These are phyloP conservation scores for Plasmodium falciparum DNA, from an alignment of 169 alveolate species.

Conservation along the genomic window DNA sequence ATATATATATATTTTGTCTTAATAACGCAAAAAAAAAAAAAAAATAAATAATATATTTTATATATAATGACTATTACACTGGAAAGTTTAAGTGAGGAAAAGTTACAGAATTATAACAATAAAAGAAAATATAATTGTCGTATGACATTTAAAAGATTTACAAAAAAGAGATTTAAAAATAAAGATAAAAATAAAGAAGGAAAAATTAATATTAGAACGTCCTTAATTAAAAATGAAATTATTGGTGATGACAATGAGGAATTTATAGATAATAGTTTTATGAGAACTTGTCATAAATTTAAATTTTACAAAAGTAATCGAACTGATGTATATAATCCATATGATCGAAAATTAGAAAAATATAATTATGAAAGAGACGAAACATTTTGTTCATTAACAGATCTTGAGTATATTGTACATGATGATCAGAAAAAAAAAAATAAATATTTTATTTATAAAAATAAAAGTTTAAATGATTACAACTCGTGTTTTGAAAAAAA, in stretches of 20 bases:
- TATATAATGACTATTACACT: slow-evolving; percentile 69
- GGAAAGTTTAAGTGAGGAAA: slow-evolving; percentile 36
- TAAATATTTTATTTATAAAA: slow-evolving; percentile 62
- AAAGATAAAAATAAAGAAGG: slow-evolving; percentile 69
- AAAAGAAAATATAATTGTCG: slow-evolving; percentile 70
- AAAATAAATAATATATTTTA: neutral
- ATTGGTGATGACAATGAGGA: slow-evolving; percentile 74
- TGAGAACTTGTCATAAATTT: slow-evolving; percentile 56
- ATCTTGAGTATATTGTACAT: slow-evolving; percentile 35
- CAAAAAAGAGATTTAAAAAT: slow-evolving; percentile 36
- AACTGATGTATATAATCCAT: slow-evolving; percentile 16
- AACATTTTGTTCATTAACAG: slow-evolving; percentile 69
- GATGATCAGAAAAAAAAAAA: slow-evolving; percentile 25
- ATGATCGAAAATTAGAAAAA: slow-evolving; percentile 42
- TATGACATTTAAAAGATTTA: slow-evolving; percentile 46
- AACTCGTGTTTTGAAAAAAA: slow-evolving; percentile 52
- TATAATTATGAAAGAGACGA: slow-evolving; percentile 59
- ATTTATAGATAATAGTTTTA: slow-evolving; percentile 34
- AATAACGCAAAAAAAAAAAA: slow-evolving; percentile 28
- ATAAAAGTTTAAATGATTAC: slow-evolving; percentile 74
- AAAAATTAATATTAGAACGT: slow-evolving; percentile 80
- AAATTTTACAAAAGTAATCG: slow-evolving; percentile 19
- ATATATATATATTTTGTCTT: slow-evolving; percentile 10
- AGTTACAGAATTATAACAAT: slow-evolving; percentile 33
- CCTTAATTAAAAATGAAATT: slow-evolving; percentile 79